Percentiles rank a stretch among this genome's conserved stretches.
Conservation (phyloP, 1,284 basidiomycete genomes). For the Cryptococcus sp. region DNA sequence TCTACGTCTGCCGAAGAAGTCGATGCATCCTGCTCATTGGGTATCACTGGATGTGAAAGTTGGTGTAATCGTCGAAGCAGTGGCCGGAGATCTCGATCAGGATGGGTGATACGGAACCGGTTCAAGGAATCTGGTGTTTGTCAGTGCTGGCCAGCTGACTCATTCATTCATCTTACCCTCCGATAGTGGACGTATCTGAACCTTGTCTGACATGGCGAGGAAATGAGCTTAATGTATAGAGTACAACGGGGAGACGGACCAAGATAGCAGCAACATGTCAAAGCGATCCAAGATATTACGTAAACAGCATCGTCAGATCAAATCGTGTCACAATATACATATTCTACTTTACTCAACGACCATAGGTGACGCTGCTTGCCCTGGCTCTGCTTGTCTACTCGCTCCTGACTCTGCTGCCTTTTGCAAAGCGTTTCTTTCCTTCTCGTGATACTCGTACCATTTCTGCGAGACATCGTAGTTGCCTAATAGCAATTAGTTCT, state of each 20-base stretch:
- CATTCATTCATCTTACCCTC: not conserved
- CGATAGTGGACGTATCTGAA: not conserved
- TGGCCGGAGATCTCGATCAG: conserved; percentile 33
- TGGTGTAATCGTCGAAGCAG: conserved; percentile 31
- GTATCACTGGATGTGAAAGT: conserved; percentile 11
- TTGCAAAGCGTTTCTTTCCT: conserved; percentile 32
- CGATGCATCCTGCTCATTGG: not conserved
- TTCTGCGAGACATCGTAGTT: conserved; percentile 49
- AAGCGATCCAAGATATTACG: too few species aligned
- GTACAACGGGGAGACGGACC: too few species aligned
- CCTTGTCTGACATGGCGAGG: not conserved
- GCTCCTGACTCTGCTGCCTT: conserved; percentile 19
- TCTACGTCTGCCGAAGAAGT: not conserved
- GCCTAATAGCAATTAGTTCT: conserved; percentile 17
- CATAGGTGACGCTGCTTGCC: conserved; percentile 26
- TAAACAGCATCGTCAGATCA: too few species aligned
- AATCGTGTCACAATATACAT: not conserved
- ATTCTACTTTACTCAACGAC: conserved; percentile 30
- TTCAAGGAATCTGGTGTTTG: conserved; percentile 31
- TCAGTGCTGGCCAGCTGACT: not conserved
- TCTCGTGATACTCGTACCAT: conserved; percentile 48
- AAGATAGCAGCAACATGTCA: too few species aligned
- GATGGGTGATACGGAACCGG: conserved; percentile 37
- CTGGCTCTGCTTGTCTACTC: conserved; percentile 4
- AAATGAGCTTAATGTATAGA: too few species aligned